phyloP scores from a whole-genome alignment of 2,329 filamentous ascomycete genomes.

The Colletotrichum spaethianum region DNA sequence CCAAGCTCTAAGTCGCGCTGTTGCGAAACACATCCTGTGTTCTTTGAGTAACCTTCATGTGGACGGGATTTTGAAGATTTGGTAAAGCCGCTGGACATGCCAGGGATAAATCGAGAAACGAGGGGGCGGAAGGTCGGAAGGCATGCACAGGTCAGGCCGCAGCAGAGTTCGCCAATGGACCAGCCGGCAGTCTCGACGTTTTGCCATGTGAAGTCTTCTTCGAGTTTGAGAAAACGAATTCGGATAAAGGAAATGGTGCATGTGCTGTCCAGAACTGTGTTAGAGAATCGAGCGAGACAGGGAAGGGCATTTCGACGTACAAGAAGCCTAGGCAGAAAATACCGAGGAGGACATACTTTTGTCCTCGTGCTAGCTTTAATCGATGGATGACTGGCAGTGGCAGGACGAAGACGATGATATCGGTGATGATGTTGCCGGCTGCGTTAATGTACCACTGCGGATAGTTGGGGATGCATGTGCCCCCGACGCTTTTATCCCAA shows the following conservation, averaged over 20 bases:
- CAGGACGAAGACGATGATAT: constrained; percentile 41
- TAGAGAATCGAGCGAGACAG: neutral
- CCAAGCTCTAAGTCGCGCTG: constrained; percentile 30
- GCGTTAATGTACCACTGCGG: constrained; percentile 47
- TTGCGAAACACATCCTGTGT: neutral
- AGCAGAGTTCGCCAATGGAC: constrained; percentile 45
- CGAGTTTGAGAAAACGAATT: constrained; percentile 43
- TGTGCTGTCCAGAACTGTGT: constrained; percentile 29
- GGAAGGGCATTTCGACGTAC: constrained; percentile 19
- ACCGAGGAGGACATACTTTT: constrained; percentile 44
- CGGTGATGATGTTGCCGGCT: constrained; percentile 43
- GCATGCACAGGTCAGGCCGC: constrained; percentile 45
- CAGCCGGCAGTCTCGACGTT: constrained; percentile 46
- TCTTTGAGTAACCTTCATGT: constrained; percentile 5
- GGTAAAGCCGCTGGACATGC: constrained; percentile 7
- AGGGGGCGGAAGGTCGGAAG: constrained; percentile 46
- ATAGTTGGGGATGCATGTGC: constrained; percentile 44
- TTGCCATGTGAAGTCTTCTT: constrained; percentile 44
- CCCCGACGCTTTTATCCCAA: constrained; percentile 46
- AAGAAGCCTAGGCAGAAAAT: constrained; percentile 46
- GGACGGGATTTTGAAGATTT: constrained; percentile 17
- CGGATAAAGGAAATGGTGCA: constrained; percentile 46
- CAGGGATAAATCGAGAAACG: constrained; percentile 30
- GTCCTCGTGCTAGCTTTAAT: constrained; percentile 33
- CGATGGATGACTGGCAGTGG: constrained; percentile 41